Conservation (phyloP, 2,329 filamentous ascomycete genomes). For the Sordariomycetes sp. region DNA sequence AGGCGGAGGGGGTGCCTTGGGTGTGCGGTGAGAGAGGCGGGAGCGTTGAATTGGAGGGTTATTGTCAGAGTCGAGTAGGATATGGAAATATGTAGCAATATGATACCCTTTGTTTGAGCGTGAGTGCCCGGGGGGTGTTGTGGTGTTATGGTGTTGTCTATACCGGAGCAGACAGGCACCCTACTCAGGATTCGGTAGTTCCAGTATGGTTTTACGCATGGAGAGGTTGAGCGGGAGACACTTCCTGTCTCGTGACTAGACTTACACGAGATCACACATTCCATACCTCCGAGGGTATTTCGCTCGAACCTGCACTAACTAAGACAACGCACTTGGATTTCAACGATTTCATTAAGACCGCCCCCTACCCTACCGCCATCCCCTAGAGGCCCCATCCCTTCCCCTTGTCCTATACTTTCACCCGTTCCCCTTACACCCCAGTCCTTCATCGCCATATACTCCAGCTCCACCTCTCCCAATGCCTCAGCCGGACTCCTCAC, state of each 20-base stretch:
- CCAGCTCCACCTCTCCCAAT: neutral
- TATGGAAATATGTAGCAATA: conserved; percentile 4
- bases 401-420: neutral
- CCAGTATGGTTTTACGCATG: too few species aligned
- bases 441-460: neutral
- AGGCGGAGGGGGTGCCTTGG: conserved; percentile 58
- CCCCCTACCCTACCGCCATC: neutral
- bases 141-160: neutral
- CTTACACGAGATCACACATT: too few species aligned
- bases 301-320: too few species aligned
- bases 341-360: neutral
- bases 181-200: too few species aligned
- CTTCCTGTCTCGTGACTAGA: too few species aligned
- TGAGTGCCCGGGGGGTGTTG: neutral
- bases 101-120: neutral
- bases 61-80: conserved; percentile 43
- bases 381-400: neutral
- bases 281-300: too few species aligned
- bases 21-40: conserved; percentile 66
- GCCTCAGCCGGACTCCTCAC: too few species aligned
- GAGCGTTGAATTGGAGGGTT: conserved; percentile 57
- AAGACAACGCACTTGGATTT: neutral
- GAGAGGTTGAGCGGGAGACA: too few species aligned
- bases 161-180: neutral
- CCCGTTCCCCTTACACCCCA: neutral